These are phyloP conservation scores for Ustilago cynodontis DNA, from an alignment of 1,284 basidiomycete species.

Conservation along the genomic window DNA sequence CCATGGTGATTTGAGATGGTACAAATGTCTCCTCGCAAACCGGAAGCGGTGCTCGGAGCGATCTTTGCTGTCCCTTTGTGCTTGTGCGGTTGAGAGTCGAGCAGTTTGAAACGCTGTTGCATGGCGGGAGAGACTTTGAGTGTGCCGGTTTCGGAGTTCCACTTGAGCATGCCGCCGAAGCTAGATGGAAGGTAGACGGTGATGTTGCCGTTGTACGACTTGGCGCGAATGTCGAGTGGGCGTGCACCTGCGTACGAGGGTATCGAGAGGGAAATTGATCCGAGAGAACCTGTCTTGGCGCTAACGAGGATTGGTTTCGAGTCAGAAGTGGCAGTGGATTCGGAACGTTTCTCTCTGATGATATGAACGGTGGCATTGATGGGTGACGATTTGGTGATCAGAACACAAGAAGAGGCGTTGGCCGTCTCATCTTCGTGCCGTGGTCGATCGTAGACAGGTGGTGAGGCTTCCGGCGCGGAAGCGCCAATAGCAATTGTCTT, in stretches of 20 bases:
- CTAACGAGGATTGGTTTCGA: conserved; percentile 41
- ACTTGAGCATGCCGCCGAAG: conserved; percentile 60
- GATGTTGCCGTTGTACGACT: conserved; percentile 50
- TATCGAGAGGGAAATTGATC: conserved; percentile 31
- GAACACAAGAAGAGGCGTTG: conserved; percentile 46
- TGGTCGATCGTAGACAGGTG: conserved; percentile 60
- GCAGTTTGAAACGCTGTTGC: conserved; percentile 34
- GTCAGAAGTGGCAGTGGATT: not conserved
- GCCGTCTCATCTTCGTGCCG: conserved; percentile 11
- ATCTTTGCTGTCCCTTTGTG: conserved; percentile 57
- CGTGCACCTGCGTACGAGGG: conserved; percentile 49
- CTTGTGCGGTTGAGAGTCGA: conserved; percentile 50
- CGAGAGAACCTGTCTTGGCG: conserved; percentile 41
- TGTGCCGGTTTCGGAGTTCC: conserved; percentile 55
- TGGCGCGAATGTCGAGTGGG: conserved; percentile 55
- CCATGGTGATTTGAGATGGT: conserved; percentile 42
- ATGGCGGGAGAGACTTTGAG: conserved; percentile 52
- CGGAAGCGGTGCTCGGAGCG: conserved; percentile 40
- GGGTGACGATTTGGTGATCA: conserved; percentile 43
- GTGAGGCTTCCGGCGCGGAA: conserved; percentile 39
- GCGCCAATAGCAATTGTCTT: conserved; percentile 56
- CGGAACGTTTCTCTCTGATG: conserved; percentile 16
- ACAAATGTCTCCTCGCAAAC: conserved; percentile 51
- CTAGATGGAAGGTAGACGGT: conserved; percentile 50
- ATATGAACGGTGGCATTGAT: conserved; percentile 55